A percentile compares a stretch with the other conserved stretches of the same genome.
Conservation (phyloP, 164 flowering plant genomes). For the Saururus chinensis region DNA sequence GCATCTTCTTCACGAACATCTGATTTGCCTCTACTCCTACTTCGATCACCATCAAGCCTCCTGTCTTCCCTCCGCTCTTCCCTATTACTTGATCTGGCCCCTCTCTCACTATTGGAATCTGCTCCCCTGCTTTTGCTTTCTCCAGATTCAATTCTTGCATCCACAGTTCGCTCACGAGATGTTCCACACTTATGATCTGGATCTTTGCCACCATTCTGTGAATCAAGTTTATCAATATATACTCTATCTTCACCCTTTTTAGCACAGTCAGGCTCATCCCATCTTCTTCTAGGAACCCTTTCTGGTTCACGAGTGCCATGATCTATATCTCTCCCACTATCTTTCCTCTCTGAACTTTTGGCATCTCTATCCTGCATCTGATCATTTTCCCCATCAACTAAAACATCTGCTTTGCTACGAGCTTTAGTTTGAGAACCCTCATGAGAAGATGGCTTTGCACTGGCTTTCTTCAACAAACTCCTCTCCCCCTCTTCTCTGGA, state of each 20-base stretch:
- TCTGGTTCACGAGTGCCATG: constrained; percentile 46
- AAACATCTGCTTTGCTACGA: constrained; percentile 42
- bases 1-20: constrained; percentile 49
- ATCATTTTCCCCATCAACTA: constrained; percentile 41
- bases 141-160: constrained; percentile 28
- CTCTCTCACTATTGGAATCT: constrained; percentile 41
- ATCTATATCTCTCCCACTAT: constrained; percentile 47
- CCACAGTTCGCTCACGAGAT: constrained; percentile 35
- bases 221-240: constrained; percentile 33
- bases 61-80: constrained; percentile 66
- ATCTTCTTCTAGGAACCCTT: constrained; percentile 48
- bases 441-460: constrained; percentile 34
- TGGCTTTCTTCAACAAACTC: constrained; percentile 27
- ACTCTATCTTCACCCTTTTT: constrained; percentile 37
- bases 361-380: constrained; percentile 47
- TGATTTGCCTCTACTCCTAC: constrained; percentile 36
- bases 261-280: constrained; percentile 56
- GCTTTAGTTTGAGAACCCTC: constrained; percentile 40
- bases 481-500: constrained; percentile 53
- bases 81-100: constrained; percentile 31
- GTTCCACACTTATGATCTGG: constrained; percentile 47
- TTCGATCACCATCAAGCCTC: constrained; percentile 47
- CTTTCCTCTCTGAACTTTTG: constrained; percentile 44
- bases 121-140: constrained; percentile 35
- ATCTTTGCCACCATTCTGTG: constrained; percentile 29